Percentiles rank a stretch among this genome's conserved stretches.
phyloP scores from a whole-genome alignment of 306 rosid genomes.

The Glycine latifolia region DNA sequence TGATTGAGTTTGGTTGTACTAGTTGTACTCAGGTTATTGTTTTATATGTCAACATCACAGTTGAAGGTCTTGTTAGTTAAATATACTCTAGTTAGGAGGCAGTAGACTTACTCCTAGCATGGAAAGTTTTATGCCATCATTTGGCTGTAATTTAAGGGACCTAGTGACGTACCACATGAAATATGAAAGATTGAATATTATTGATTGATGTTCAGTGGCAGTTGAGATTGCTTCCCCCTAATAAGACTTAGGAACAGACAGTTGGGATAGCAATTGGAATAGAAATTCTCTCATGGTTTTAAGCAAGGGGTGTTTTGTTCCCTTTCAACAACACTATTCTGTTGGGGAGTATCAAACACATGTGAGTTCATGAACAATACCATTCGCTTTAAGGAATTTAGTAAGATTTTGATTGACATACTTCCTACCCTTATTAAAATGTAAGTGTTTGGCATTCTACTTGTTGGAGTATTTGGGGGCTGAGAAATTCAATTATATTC shows the following conservation, averaged over 20 bases:
- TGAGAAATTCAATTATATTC: too few species aligned
- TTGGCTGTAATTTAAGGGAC: not conserved
- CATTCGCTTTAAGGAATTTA: conserved; percentile 10
- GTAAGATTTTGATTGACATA: not conserved
- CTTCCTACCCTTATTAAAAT: too few species aligned
- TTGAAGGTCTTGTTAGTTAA: conserved; percentile 20
- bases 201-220: not conserved
- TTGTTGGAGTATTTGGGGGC: too few species aligned
- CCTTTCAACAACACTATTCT: not conserved
- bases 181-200: not conserved
- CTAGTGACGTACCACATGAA: not conserved
- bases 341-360: not conserved
- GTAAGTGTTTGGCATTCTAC: too few species aligned
- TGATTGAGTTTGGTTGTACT: conserved; percentile 6
- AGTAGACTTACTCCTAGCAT: not conserved
- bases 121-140: not conserved
- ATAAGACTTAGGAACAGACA: not conserved
- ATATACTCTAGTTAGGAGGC: not conserved
- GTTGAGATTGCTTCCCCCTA: not conserved
- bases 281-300: not conserved
- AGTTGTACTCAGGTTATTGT: conserved; percentile 10
- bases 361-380: too few species aligned
- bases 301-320: not conserved
- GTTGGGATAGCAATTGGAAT: not conserved
- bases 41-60: conserved; percentile 8